These are phyloP conservation scores for Scortechinia acanthostroma DNA, from an alignment of 2,329 filamentous ascomycete genomes.

Conservation along the genomic window DNA sequence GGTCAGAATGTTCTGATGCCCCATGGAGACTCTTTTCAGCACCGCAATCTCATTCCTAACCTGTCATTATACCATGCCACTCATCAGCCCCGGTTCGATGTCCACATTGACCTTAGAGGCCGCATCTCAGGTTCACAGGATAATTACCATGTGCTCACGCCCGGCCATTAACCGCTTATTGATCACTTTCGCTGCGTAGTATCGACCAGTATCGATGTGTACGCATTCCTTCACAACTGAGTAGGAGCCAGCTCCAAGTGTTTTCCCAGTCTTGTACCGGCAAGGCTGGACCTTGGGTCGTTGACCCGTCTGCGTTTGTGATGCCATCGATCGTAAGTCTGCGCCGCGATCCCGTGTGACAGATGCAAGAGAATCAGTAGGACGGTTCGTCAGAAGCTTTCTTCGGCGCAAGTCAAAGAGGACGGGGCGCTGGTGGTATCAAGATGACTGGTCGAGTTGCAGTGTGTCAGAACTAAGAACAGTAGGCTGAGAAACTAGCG, in stretches of 20 bases:
- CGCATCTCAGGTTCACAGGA: constrained; percentile 2
- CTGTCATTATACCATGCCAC: neutral
- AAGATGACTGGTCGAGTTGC: too few species aligned
- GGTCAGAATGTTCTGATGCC: neutral
- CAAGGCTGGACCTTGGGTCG: constrained; percentile 78
- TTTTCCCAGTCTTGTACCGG: constrained; percentile 98
- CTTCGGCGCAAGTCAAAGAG: too few species aligned
- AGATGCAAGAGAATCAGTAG: too few species aligned
- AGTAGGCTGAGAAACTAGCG: too few species aligned
- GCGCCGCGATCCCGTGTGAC: too few species aligned
- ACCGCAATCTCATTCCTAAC: constrained; percentile 2
- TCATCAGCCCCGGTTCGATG: neutral
- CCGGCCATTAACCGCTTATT: constrained; percentile 98
- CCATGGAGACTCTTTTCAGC: constrained; percentile 1
- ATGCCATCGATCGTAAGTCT: neutral
- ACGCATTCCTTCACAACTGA: constrained; percentile 98
- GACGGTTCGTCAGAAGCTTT: too few species aligned
- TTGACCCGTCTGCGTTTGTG: neutral
- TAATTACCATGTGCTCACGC: constrained; percentile 85
- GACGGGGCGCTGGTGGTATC: too few species aligned
- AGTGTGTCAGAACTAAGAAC: too few species aligned
- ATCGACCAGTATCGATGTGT: constrained; percentile 92
- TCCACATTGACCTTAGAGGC: neutral
- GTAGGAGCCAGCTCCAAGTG: constrained; percentile 90
- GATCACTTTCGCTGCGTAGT: constrained; percentile 98